Evolutionary conservation across 176 grass and related monocot genomes (phyloP).

Genomic region (Hordeum marinum): DNA sequence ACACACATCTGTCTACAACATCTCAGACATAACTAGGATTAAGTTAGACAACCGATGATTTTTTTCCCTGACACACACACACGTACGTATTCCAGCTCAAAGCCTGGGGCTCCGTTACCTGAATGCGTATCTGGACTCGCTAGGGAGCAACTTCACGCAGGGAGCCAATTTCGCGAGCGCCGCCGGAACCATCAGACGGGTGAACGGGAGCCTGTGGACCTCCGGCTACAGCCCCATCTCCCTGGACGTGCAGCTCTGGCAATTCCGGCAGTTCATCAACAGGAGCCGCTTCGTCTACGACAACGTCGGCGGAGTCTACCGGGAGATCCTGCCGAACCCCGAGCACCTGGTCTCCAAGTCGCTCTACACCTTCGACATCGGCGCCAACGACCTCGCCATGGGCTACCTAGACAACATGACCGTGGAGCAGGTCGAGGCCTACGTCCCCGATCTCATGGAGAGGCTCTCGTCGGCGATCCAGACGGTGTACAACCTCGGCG

Average conservation of each 20-base stretch:
- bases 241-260: conserved; percentile 77
- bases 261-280: conserved; percentile 74
- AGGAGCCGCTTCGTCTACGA: conserved; percentile 53
- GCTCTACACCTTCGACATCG: conserved; percentile 94
- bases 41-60: no score
- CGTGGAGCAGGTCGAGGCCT: conserved; percentile 53
- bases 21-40: no score
- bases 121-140: conserved; percentile 76
- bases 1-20: neutral
- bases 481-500: conserved; percentile 46
- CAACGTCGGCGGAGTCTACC: conserved; percentile 60
- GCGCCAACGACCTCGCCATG: conserved; percentile 86
- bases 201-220: conserved; percentile 64
- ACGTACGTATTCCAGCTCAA: conserved; percentile 42
- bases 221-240: conserved; percentile 84
- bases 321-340: conserved; percentile 50
- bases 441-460: conserved; percentile 71
- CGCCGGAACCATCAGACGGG: conserved; percentile 70
- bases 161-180: conserved; percentile 93
- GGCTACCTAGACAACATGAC: conserved; percentile 66
- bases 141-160: conserved; percentile 79
- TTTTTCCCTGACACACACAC: neutral
- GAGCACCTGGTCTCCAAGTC: conserved; percentile 66
- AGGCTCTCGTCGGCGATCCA: conserved; percentile 57
- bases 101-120: conserved; percentile 68